Conservation (phyloP, 2,329 filamentous ascomycete genomes). For the Penicillium sp. region DNA sequence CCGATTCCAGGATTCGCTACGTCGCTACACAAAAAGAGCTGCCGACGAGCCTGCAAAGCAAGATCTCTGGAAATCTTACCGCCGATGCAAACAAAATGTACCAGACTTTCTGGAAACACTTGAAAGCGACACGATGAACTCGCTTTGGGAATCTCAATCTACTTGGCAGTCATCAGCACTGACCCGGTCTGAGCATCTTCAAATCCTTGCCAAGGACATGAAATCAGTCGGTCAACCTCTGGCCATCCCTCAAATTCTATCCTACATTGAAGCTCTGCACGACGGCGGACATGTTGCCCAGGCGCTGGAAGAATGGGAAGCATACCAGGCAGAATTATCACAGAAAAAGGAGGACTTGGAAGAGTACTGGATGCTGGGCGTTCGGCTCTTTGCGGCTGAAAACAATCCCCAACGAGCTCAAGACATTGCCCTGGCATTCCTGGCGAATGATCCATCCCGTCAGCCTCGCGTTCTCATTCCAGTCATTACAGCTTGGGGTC, state of each 20-base stretch:
- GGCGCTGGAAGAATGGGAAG: conserved; percentile 60
- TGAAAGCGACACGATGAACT: conserved; percentile 56
- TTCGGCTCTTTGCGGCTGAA: conserved; percentile 45
- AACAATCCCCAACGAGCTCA: conserved; percentile 45
- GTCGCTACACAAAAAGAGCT: conserved; percentile 23
- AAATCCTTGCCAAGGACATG: conserved; percentile 61
- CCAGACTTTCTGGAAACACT: conserved; percentile 49
- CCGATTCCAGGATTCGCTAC: conserved; percentile 37
- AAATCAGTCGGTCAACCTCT: conserved; percentile 52
- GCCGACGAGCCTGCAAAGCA: conserved; percentile 27
- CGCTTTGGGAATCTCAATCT: conserved; percentile 57
- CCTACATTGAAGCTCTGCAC: conserved; percentile 64
- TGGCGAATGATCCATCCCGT: conserved; percentile 40
- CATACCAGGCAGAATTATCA: conserved; percentile 50
- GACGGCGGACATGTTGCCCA: conserved; percentile 54
- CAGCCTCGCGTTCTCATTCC: conserved; percentile 47
- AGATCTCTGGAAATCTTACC: conserved; percentile 47
- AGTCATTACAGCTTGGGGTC: conserved; percentile 63
- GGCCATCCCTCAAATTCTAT: conserved; percentile 53
- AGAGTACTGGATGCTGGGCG: conserved; percentile 45
- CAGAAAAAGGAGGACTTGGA: conserved; percentile 33
- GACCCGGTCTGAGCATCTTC: conserved; percentile 55
- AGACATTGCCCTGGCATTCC: conserved; percentile 42
- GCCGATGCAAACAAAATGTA: conserved; percentile 44
- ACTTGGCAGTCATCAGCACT: conserved; percentile 41